Evolutionary conservation across 371 early-diverging fungal species (phyloP), one percentile per base, ranked within the genome.

Genomic region (Lichtheimia corymbifera): DNA sequence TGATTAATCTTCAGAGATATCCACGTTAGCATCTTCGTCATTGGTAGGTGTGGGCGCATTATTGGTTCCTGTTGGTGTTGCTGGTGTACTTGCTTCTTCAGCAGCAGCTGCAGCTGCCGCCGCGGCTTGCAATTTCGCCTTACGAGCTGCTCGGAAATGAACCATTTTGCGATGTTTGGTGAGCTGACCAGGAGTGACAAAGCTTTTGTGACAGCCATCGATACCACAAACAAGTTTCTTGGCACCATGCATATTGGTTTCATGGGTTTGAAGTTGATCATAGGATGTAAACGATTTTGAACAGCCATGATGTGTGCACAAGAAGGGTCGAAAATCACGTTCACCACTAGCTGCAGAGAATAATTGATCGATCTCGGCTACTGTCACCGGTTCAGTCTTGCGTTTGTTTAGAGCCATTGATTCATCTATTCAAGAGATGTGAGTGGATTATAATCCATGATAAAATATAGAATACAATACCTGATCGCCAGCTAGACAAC

Each of bases 161-260:
- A 80, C 80, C 80, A 80, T 80, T 55, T 80, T 80, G 43, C 77
- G 73, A 63, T 80, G 80, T 27, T 80, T 80, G 41, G 77, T 80
- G 18, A 80, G 54, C 43, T 80, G 80, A 5, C 80, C 80, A 3
- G 77, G 58, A 1, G 80, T 80, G 25, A 73, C 80, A 64, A 80
- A 80, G 35, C 80, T 73, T 63, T 77, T 77, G 35, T 71, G 73
- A 53, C 80, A 80, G 0, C 77, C 76, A 63, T 80, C 76, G 18
- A 80, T 77, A 5, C 77, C 77, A 56, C 80, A 80, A 0, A 80
- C 68, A 22, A 77, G 51, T 25, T 77, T 77, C 67, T 77, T 77
- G 14, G 72, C 71, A 1, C 80, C 80, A 42, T 80, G 80, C 80
- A 80, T 80, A 43, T 80, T 80, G 0, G 76, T 75, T 54, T 80